Percentiles rank a stretch among this genome's conserved stretches.
Conservation (phyloP, 805 yeast species). For the Saturnispora gosingensis region DNA sequence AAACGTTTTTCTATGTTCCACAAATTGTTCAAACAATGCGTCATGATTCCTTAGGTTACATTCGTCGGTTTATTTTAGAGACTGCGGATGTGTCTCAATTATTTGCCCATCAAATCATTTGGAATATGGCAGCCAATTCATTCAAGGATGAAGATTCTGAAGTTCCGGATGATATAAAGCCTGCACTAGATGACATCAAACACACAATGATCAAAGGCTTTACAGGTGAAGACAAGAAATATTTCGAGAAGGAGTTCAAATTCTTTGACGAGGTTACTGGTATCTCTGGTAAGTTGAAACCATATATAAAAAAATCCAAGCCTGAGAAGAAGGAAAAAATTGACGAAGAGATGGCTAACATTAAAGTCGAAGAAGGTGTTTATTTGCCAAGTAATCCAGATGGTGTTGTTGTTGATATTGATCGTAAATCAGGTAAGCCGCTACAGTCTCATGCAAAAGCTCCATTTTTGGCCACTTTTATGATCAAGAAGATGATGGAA, state of each 20-base stretch:
- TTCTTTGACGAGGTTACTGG: slow-evolving; percentile 88
- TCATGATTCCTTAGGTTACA: slow-evolving; percentile 75
- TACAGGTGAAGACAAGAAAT: slow-evolving; percentile 48
- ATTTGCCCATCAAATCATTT: slow-evolving; percentile 94
- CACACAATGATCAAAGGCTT: slow-evolving; percentile 54
- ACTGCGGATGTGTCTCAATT: slow-evolving; percentile 85
- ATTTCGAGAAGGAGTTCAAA: slow-evolving; percentile 74
- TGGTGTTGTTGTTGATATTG: slow-evolving; percentile 86
- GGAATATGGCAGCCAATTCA: slow-evolving; percentile 95
- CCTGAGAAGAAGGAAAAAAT: slow-evolving; percentile 94
- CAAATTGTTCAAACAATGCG: slow-evolving; percentile 92
- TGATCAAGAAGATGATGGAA: slow-evolving; percentile 36
- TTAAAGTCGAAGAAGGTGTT: slow-evolving; percentile 68
- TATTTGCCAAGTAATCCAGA: slow-evolving; percentile 95
- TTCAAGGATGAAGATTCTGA: slow-evolving; percentile 83
- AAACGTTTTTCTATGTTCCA: slow-evolving; percentile 94
- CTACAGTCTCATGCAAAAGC: slow-evolving; percentile 98
- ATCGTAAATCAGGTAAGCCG: slow-evolving; percentile 86
- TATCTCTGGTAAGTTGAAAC: slow-evolving; percentile 91
- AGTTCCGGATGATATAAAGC: slow-evolving; percentile 74
- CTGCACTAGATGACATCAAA: slow-evolving; percentile 67
- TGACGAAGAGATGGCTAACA: slow-evolving; percentile 87
- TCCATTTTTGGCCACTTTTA: slow-evolving; percentile 95
- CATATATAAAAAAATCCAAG: slow-evolving; percentile 86
- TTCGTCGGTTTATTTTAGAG: slow-evolving; percentile 79